A percentile compares a stretch with the other conserved stretches of the same genome.
These are phyloP conservation scores for Phlyctochytrium planicorne DNA, from an alignment of 192 early-diverging fungal genomes.

Conservation along the genomic window DNA sequence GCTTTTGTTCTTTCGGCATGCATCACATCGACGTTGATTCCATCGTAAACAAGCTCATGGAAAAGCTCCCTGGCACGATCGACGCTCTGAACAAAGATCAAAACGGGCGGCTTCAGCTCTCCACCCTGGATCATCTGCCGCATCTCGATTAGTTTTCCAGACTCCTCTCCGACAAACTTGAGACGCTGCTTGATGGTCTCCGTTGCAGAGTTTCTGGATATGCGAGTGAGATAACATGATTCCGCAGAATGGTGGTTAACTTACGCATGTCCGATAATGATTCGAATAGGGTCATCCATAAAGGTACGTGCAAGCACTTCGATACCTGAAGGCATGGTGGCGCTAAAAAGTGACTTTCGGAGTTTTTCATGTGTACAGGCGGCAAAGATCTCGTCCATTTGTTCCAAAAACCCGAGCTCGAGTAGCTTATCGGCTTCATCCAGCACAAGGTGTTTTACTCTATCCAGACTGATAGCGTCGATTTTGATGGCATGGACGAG, in stretches of 20 bases:
- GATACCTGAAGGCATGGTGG: conserved; percentile 88
- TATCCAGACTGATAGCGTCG: conserved; percentile 72
- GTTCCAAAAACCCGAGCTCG: conserved; percentile 80
- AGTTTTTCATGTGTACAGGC: conserved; percentile 73
- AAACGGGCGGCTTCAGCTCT: conserved; percentile 85
- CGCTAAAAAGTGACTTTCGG: conserved; percentile 87
- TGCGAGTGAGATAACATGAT: background rate
- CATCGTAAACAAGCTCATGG: conserved; percentile 94
- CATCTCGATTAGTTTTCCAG: conserved; percentile 90
- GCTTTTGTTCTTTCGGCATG: conserved; percentile 92
- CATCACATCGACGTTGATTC: conserved; percentile 98
- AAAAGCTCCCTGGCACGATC: conserved; percentile 96
- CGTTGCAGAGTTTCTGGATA: conserved; percentile 73
- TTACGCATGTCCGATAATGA: conserved; percentile 84
- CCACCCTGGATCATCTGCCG: conserved; percentile 76
- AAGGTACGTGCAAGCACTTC: conserved; percentile 89
- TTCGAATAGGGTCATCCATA: conserved; percentile 85
- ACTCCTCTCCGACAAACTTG: conserved; percentile 88
- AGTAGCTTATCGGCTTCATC: conserved; percentile 98
- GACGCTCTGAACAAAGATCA: conserved; percentile 97
- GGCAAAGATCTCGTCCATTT: conserved; percentile 55
- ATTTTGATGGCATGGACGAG: conserved; percentile 85
- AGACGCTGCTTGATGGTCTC: conserved; percentile 88
- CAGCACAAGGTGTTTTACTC: conserved; percentile 86
- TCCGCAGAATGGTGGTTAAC: too few species aligned